Conservation (phyloP, 1,139 yeast genomes). For the Geotrichum cucujoidarum region DNA sequence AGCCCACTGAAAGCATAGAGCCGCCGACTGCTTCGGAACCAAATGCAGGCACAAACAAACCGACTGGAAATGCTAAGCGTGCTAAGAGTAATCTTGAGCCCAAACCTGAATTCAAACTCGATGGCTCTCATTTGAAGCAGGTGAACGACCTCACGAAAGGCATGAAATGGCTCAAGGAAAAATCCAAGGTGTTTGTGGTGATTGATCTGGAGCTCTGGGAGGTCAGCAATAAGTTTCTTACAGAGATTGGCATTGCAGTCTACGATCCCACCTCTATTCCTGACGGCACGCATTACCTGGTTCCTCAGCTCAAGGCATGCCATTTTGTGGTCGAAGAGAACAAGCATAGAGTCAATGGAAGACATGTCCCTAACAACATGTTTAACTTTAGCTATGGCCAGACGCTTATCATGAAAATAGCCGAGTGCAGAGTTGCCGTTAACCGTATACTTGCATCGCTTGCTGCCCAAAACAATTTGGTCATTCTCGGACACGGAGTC, state of each 20-base stretch:
- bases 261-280: slow-evolving; percentile 48
- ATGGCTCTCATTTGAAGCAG: not conserved
- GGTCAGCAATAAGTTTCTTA: slow-evolving; percentile 41
- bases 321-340: slow-evolving; percentile 59
- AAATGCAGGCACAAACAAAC: not conserved
- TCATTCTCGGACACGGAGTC: slow-evolving; percentile 66
- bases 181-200: slow-evolving; percentile 31
- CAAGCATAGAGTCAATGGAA: slow-evolving; percentile 46
- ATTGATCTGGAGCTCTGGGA: slow-evolving; percentile 70
- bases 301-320: slow-evolving; percentile 20
- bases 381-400: slow-evolving; percentile 51
- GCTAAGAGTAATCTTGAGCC: not conserved
- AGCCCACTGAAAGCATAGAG: no score
- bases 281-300: not conserved
- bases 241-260: slow-evolving; percentile 66
- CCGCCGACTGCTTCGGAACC: not conserved
- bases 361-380: slow-evolving; percentile 59
- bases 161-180: slow-evolving; percentile 11
- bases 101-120: no score
- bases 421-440: slow-evolving; percentile 22
- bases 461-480: slow-evolving; percentile 28
- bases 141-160: slow-evolving; percentile 6
- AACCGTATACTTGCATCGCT: slow-evolving; percentile 16
- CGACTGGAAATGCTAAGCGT: no score
- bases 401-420: slow-evolving; percentile 21